A percentile compares a stretch with the other conserved stretches of the same genome.
Evolutionary conservation across 768 basidiomycete species (phyloP).

Genomic region (Amanita subjunquillea): DNA sequence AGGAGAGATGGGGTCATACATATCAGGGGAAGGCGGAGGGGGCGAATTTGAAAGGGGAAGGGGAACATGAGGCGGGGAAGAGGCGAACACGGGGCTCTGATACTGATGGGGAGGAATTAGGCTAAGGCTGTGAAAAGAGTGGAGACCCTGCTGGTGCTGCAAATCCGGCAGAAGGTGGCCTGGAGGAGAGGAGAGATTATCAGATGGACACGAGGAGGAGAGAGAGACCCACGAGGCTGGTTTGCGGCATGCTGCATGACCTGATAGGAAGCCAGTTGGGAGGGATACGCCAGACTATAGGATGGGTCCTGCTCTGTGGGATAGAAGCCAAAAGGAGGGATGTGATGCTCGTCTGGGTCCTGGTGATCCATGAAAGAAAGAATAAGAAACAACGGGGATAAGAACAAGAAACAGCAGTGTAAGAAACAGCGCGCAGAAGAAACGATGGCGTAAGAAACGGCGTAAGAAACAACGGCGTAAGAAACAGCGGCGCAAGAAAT

Average conservation of each 20-base stretch:
- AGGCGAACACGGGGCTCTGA: slow-evolving; percentile 46
- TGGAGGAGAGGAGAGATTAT: slow-evolving; percentile 47
- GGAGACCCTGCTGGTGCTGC: slow-evolving; percentile 42
- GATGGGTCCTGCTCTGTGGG: slow-evolving; percentile 41
- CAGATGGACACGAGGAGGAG: slow-evolving; percentile 51
- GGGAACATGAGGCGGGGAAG: slow-evolving; percentile 57
- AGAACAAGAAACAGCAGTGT: slow-evolving; percentile 18
- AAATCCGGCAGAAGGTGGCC: slow-evolving; percentile 60
- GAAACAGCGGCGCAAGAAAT: too few relatives aligned
- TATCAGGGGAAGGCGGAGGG: slow-evolving; percentile 67
- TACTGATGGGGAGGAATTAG: slow-evolving; percentile 64
- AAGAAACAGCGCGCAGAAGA: slow-evolving; percentile 17
- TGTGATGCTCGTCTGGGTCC: slow-evolving; percentile 37
- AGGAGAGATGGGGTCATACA: slow-evolving; percentile 79
- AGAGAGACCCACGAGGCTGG: slow-evolving; percentile 63
- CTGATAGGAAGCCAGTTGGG: slow-evolving; percentile 52
- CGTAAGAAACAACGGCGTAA: too few relatives aligned
- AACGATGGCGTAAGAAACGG: too few relatives aligned
- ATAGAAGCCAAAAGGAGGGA: slow-evolving; percentile 43
- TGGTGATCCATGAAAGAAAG: slow-evolving; percentile 35
- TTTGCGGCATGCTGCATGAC: slow-evolving; percentile 42
- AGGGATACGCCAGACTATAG: slow-evolving; percentile 42
- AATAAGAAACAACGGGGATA: slow-evolving; percentile 15
- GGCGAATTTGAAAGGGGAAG: slow-evolving; percentile 61
- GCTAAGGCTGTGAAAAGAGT: slow-evolving; percentile 46